Evolutionary conservation across 2,329 filamentous ascomycete genomes (phyloP).

Genomic region (Epichloe aotearoae): DNA sequence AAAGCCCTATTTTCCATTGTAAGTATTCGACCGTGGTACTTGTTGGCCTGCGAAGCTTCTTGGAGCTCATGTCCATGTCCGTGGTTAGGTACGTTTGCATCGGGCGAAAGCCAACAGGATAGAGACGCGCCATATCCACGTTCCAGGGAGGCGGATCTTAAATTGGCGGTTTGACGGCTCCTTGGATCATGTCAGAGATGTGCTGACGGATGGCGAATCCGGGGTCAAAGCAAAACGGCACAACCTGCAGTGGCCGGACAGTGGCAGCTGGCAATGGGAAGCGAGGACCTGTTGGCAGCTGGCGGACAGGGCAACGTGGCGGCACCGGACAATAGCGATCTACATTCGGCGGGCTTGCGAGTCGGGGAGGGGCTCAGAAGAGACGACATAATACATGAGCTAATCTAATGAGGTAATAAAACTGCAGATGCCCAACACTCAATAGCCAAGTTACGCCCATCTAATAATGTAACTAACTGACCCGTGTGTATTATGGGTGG

Average conservation of each 20-base stretch:
- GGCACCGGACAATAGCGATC: no score
- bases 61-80: constrained; percentile 4
- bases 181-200: no score
- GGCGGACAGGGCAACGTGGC: neutral
- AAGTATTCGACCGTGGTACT: constrained; percentile 17
- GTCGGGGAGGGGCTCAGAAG: neutral
- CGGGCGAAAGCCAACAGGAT: constrained; percentile 37
- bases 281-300: neutral
- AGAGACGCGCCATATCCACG: neutral
- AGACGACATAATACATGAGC: no score
- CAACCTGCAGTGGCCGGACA: neutral
- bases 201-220: neutral
- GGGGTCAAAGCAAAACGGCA: no score
- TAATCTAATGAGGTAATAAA: neutral
- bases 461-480: no score
- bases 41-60: neutral
- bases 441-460: neutral
- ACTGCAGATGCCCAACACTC: neutral
- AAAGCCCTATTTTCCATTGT: constrained; percentile 50
- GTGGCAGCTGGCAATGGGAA: neutral
- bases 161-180: neutral
- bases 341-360: neutral
- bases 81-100: constrained; percentile 45
- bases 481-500: no score
- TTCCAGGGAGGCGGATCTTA: neutral